Evolutionary conservation across 768 basidiomycete genomes (phyloP), one percentile per base, ranked within the genome.

Genomic region (Termitomyces sp.): DNA sequence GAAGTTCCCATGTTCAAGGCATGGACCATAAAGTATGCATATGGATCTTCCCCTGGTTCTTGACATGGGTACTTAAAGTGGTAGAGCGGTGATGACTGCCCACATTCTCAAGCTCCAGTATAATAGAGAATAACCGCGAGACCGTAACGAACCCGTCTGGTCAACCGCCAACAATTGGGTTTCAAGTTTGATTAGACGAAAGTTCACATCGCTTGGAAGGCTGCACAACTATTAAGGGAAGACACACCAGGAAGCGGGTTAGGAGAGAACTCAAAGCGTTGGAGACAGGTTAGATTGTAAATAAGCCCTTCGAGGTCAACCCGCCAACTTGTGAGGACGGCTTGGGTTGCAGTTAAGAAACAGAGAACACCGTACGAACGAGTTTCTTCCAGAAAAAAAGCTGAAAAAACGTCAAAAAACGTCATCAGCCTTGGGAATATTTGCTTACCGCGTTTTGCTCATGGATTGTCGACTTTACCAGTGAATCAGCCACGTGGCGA

Each of bases 401-500:
- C 8, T 29, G n/a, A n/a, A n/a, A n/a, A n/a, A n/a, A n/a, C n/a
- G n/a, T n/a, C n/a, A n/a, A 16, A 21, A 34, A 16, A 14, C 32
- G 21, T 48, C 23, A 25, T 41, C 19, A 19, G 19, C 11, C 40
- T 41, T 41, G 40, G 10, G 21, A 21, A 40, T 40, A 40, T 40
- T 16, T 31, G 3, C 29, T 29, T 29, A 7, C 7, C 29, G 29
- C 29, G 3, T 4, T 7, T 29, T 29, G 29, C 3, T 29, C 3
- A 29, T 29, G 29, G 29, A 29, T n/a, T n/a, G n/a, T n/a, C n/a
- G n/a, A n/a, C n/a, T n/a, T n/a, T n/a, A n/a, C n/a, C n/a, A n/a
- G 29, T 29, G 29, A 29, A 29, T 29, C 4, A 42, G 52, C 57
- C 61, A 62, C 61, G 61, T 62, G 61, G 57, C 58, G 51, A n/a